A percentile compares a stretch with the other conserved stretches of the same genome.
These are phyloP conservation scores for Brassica incana DNA, from an alignment of 345 rosid species.

Conservation along the genomic window DNA sequence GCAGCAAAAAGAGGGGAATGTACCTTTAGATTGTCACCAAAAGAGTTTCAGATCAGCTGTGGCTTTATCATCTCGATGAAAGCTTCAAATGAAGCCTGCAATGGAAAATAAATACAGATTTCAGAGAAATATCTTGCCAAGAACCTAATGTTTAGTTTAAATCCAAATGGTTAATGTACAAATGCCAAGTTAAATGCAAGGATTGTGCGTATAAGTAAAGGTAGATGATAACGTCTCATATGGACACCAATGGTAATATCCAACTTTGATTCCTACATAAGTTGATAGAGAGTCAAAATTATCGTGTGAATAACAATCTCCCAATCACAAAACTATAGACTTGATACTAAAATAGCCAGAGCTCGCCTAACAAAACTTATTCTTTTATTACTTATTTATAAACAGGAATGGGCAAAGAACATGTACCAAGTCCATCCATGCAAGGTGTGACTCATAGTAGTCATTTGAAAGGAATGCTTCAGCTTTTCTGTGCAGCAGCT, in stretches of 20 bases:
- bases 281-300: constrained; percentile 2
- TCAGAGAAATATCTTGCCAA: constrained; percentile 2
- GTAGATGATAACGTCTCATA: constrained; percentile 56
- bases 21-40: constrained; percentile 85
- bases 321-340: no score
- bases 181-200: neutral
- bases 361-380: no score
- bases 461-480: no score
- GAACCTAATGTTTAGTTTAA: neutral
- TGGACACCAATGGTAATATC: constrained; percentile 86
- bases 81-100: constrained; percentile 85
- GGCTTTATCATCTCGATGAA: constrained; percentile 73
- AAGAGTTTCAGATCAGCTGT: constrained; percentile 76
- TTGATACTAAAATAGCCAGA: no score
- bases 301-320: no score
- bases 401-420: no score
- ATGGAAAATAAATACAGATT: constrained; percentile 4
- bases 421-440: no score
- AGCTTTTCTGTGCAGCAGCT: no score
- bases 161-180: constrained; percentile 7
- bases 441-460: no score
- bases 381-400: no score
- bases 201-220: neutral
- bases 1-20: neutral
- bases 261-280: constrained; percentile 74